Evolutionary conservation across 306 rosid species (phyloP).

Genomic region (Carpinus viminea): DNA sequence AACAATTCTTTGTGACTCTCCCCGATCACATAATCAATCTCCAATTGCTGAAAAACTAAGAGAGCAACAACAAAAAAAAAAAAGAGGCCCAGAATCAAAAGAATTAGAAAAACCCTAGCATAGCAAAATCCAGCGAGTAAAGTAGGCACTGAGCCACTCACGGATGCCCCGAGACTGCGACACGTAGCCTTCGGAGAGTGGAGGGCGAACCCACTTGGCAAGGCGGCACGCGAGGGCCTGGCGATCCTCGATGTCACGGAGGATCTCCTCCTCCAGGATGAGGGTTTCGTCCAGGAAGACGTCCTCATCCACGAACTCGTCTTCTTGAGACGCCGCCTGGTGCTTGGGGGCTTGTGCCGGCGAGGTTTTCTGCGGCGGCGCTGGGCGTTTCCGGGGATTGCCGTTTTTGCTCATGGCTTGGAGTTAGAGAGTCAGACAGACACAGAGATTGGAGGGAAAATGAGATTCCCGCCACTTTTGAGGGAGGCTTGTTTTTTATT

Average conservation of each 20-base stretch:
- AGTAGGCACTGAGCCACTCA: slow-evolving; percentile 31
- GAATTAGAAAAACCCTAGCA: slow-evolving; percentile 40
- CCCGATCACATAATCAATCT: slow-evolving; percentile 86
- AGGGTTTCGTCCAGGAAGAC: slow-evolving; percentile 80
- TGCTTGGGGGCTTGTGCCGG: slow-evolving; percentile 50
- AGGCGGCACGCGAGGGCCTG: slow-evolving; percentile 67
- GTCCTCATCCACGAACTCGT: slow-evolving; percentile 90
- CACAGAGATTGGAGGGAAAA: background rate
- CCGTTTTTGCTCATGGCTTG: slow-evolving; percentile 47
- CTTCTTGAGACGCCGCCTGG: slow-evolving; percentile 62
- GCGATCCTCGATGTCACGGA: slow-evolving; percentile 83
- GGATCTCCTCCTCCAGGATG: slow-evolving; percentile 64
- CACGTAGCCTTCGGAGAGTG: slow-evolving; percentile 53
- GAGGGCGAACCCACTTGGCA: slow-evolving; percentile 80
- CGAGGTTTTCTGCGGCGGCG: slow-evolving; percentile 47
- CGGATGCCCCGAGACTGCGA: slow-evolving; percentile 60
- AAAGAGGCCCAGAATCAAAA: slow-evolving; percentile 14
- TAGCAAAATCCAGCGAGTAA: background rate
- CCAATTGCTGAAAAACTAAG: slow-evolving; percentile 87
- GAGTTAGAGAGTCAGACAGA: slow-evolving; percentile 3
- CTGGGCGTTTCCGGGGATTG: slow-evolving; percentile 53
- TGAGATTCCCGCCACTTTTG: slow-evolving; percentile 63
- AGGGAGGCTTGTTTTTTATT: background rate
- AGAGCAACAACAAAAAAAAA: slow-evolving; percentile 2
- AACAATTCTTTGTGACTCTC: slow-evolving; percentile 64